Base-by-base conservation (phyloP, 495 filamentous ascomycete species). In the Penicillium coffeae region DNA sequence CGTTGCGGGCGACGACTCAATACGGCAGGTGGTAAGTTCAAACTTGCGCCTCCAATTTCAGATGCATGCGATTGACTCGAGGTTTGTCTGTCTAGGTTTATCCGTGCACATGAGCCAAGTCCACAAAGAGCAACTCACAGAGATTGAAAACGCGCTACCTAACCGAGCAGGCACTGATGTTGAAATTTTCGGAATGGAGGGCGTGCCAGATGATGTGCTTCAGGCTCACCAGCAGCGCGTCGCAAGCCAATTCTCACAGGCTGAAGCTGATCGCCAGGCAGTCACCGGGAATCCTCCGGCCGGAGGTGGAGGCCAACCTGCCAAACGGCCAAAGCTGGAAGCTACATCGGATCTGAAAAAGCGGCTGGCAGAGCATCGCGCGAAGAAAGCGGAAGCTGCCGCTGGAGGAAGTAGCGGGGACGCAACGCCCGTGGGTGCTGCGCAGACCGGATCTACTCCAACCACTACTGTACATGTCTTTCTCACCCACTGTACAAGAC, bases 171-270 rank as follows among this genome's bases (percentile, higher is more conserved):
- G 85, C 38, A 79, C 93, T 27, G 89, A 95, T 37, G 79, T 95
- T 38, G 93, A 98, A 67, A 96, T 98, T 56, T 98, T 97, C 62
- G 93, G 92, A 57, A 96, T 95, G 87, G 91, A 97, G 59, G 93
- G 93, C 55, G 87, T 98, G 15, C 93, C 93, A 8, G 88, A 89
- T 30, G 89, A 95, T 33, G 78, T 95, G 48, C 72, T 87, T 18
- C 74, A 85, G 49, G 77, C 83, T 44, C 94, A 97, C 69, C 85
- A 88, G 50, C 86, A 93, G 70, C 84, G 86, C 47, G 88, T 97
- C 53, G 79, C 87, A 43, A 75, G 81, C 30, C 85, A 88, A 64
- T 95, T 85, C 67, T 89, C 91, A 64, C 82, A 87, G 52, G 86
- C 84, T 8, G 89, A 95, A 68, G 84, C 85, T 16, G 88, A 96